Evolutionary conservation across 345 rosid species (phyloP), one percentile per base, ranked within the genome.

Genomic region (Eucalyptus pauciflora): DNA sequence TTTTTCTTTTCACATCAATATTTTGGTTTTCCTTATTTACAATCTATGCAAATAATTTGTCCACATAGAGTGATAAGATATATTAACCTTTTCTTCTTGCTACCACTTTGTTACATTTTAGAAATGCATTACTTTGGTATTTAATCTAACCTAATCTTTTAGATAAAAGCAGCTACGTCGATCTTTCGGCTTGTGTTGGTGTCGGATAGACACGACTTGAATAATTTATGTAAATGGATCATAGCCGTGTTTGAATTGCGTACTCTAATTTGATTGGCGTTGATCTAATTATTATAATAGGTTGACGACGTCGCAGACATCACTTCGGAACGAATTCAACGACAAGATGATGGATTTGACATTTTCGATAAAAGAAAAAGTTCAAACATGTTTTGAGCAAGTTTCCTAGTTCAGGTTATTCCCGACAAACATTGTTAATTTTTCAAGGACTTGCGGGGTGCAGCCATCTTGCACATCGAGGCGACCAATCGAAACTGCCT

Each of bases 11-110:
- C 80, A 69, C 3, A 1, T 16, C 2, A 14, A 64, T n/a, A 64
- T 64, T 64, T 64, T 1, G 18, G 3, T 64, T n/a, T 64, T n/a
- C 76, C 76, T 64, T n/a, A 64, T 64, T 10, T 33, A 69, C 13
- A 37, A 69, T 69, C 12, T 33, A 33, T 69, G 45, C 43, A 69
- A 69, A 31, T 69, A 69, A 0, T 33, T 5, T 2, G 13, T 69
- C 24, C 12, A 33, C 12, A 5, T 69, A 69, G 0, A 17, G 0
- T 31, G 0, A 31, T 33, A 33, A 69, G 0, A 31, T 33, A 33
- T 31, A 0, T 67, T 33, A 8, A 4, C 1, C 1, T 31, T 69
- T 33, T 69, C 22, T 69, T 33, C 2, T 69, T 16, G 80, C 22
- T 33, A 31, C 11, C 41, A 33, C 1, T 69, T 33, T 31, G 80